These are phyloP conservation scores for Stachybotrys chlorohalonatus DNA, from an alignment of 2,329 filamentous ascomycete genomes.

Conservation along the genomic window DNA sequence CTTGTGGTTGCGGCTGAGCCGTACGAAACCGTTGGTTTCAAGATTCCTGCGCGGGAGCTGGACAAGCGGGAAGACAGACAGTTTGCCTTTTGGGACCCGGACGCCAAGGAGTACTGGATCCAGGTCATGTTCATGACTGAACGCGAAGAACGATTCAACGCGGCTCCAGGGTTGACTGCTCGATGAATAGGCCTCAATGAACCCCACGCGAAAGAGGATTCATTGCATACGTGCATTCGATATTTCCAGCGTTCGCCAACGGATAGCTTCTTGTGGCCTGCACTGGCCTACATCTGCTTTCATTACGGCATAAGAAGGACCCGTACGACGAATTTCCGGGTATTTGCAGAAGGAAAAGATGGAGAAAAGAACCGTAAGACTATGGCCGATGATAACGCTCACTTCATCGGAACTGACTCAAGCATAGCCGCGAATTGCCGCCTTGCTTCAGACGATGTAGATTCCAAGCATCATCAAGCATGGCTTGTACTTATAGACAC, in stretches of 20 bases:
- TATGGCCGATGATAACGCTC: not conserved
- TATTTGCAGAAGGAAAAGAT: not conserved
- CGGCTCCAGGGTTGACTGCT: constrained; percentile 50
- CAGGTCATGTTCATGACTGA: constrained; percentile 99
- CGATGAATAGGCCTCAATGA: constrained; percentile 21
- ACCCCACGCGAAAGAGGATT: not conserved
- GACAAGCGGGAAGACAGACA: constrained; percentile 81
- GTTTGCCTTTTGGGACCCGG: constrained; percentile 92
- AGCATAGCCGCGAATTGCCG: not conserved
- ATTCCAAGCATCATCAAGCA: too few relatives aligned
- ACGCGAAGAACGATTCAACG: constrained; percentile 79
- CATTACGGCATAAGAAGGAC: too few relatives aligned
- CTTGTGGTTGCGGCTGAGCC: constrained; percentile 91
- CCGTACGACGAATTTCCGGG: too few relatives aligned
- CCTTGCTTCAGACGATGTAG: too few relatives aligned
- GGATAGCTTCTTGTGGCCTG: too few relatives aligned
- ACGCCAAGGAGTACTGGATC: constrained; percentile 94
- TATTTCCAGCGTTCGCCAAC: too few relatives aligned
- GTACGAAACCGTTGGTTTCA: constrained; percentile 96
- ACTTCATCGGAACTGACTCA: not conserved
- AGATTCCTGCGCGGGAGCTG: constrained; percentile 87
- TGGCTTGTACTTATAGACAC: too few relatives aligned
- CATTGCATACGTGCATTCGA: not conserved
- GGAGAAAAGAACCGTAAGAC: not conserved
- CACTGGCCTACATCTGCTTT: too few relatives aligned